Evolutionary conservation across 345 rosid species (phyloP).

Genomic region (Eucalyptus leucophloia): DNA sequence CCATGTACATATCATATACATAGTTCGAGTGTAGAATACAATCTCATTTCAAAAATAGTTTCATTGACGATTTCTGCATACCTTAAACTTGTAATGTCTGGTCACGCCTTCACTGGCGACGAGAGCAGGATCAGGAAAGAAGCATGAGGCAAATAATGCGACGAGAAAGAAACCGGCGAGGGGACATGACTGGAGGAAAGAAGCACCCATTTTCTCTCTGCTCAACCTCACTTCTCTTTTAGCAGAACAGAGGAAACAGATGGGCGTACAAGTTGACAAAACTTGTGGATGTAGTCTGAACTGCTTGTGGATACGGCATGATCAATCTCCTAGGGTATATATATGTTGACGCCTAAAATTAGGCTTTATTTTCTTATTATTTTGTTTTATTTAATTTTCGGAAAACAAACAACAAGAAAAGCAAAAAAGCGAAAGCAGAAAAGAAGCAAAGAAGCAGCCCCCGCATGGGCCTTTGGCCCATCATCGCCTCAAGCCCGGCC

Average conservation of each 20-base stretch:
- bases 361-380: too few species aligned
- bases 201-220: background rate
- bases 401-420: too few species aligned
- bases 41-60: background rate
- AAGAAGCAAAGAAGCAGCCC: too few species aligned
- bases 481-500: too few species aligned
- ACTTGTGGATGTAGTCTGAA: background rate
- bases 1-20: background rate
- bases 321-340: background rate
- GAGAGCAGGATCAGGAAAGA: constrained; percentile 18
- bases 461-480: too few species aligned
- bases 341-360: too few species aligned
- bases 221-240: background rate
- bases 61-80: background rate
- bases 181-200: background rate
- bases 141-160: background rate
- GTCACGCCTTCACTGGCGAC: constrained; percentile 24
- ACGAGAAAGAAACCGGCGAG: background rate
- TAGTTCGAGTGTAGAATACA: background rate
- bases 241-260: background rate
- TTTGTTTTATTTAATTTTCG: too few species aligned
- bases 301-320: background rate
- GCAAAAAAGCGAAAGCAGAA: too few species aligned
- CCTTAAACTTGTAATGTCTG: constrained; percentile 63
- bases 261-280: background rate